Conservation (phyloP, 305 asterid genomes). For the Fraxinus sp. region DNA sequence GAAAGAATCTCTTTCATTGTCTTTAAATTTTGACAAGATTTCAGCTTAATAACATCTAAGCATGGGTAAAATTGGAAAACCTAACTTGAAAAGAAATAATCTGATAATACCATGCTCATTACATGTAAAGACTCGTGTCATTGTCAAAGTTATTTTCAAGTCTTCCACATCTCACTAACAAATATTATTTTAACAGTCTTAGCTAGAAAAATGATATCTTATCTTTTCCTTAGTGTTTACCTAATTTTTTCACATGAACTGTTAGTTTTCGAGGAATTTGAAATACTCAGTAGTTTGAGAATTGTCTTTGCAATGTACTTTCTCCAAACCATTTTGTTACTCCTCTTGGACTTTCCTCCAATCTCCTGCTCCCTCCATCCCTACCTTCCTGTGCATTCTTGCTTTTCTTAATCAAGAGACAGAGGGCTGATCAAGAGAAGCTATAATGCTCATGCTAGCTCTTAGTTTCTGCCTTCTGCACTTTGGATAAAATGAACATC, state of each 20-base stretch:
- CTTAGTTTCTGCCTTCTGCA: neutral
- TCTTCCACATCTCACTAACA: neutral
- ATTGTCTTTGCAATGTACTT: neutral
- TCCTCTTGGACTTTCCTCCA: neutral
- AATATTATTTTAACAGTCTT: neutral
- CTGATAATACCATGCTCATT: neutral
- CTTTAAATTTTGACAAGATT: neutral
- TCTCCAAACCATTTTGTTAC: neutral
- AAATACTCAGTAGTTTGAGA: neutral
- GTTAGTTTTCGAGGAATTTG: neutral
- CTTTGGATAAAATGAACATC: neutral
- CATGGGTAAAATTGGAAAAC: neutral
- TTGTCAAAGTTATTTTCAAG: neutral
- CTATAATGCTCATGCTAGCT: neutral
- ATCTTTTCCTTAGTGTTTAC: neutral
- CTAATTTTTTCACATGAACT: neutral
- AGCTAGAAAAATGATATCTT: neutral
- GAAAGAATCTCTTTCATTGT: neutral
- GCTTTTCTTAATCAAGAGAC: neutral
- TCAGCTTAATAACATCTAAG: neutral
- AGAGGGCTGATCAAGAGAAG: neutral
- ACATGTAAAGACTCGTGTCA: neutral
- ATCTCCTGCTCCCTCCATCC: neutral
- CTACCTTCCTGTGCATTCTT: neutral
- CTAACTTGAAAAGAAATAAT: neutral